Evolutionary conservation across 352 stramenopile genomes (phyloP), one percentile per base, ranked within the genome.

Genomic region (Elongisporangium undulatum): DNA sequence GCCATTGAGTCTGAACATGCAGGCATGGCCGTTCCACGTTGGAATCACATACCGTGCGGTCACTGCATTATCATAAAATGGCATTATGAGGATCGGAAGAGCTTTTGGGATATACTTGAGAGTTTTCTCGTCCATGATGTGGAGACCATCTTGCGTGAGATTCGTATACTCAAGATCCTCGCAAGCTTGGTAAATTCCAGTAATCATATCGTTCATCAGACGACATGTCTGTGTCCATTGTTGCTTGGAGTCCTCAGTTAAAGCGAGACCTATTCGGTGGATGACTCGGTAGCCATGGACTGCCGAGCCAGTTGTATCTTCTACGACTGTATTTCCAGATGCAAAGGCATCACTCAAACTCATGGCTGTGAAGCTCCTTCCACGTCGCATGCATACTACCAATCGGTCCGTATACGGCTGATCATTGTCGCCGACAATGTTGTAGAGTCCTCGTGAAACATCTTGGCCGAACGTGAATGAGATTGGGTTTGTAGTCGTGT

Each of bases 391-490:
- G 34, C 77, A 87, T 1, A 74, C 67, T 16, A 85, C 53, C 7
- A 61, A 62, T 1, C 75, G 73, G 53, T 85, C 77, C 4, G 64
- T 53, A 52, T 77, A 86, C 3, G 72, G 75, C 20, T 75, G 62
- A 39, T 88, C 78, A 53, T 81, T 88, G 0, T 49, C 51, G 1
- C 78, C 75, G 1, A 51, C 15, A 20, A 82, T 66, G 19, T 63
- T 20, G 17, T 51, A 68, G 9, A 59, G 29, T 0, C 66, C 65
- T 0, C 34, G 34, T 0, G n/a, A 20, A 0, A 62, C 62, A 17
- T 61, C 41, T 38, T 53, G 45, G 0, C 71, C 71, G 19, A 59
- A 73, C 10, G 34, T 13, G 13, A 48, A 2, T 45, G 29, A 2
- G 7, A 52, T 3, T 2, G 49, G 12, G 51, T 61, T 7, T 17